Percentiles rank a stretch among this genome's conserved stretches.
Conservation (phyloP, 768 basidiomycete genomes). For the Symmetrospora coprosmae region DNA sequence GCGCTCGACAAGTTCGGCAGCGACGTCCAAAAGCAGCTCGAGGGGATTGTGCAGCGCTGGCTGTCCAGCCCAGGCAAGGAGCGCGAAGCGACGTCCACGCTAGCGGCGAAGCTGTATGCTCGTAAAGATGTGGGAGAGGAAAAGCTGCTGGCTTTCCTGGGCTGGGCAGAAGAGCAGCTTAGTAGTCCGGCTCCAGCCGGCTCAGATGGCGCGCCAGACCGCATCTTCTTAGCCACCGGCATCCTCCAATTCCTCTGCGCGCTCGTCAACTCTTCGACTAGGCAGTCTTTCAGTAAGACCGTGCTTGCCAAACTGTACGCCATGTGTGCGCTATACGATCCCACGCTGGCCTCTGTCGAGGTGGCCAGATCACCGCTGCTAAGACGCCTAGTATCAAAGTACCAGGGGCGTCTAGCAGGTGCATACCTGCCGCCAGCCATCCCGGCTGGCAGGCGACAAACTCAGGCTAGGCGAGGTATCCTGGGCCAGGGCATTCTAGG, state of each 20-base stretch:
- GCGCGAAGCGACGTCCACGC: constrained; percentile 61
- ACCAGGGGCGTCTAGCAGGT: constrained; percentile 50
- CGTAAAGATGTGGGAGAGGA: constrained; percentile 44
- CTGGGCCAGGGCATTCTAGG: too few species aligned
- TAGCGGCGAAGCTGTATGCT: constrained; percentile 68
- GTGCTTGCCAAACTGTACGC: constrained; percentile 38
- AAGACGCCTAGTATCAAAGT: constrained; percentile 55
- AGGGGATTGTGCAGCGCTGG: constrained; percentile 48
- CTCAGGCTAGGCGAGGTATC: too few species aligned
- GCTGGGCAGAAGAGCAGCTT: constrained; percentile 8
- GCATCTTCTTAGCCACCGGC: constrained; percentile 43
- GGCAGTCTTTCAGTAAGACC: neutral
- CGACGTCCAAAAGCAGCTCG: constrained; percentile 47
- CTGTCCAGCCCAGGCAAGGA: constrained; percentile 64
- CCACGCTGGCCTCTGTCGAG: neutral
- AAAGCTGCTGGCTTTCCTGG: constrained; percentile 25
- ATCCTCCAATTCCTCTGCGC: constrained; percentile 56
- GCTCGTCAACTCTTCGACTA: constrained; percentile 44
- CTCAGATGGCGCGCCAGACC: neutral
- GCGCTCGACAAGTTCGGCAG: constrained; percentile 46
- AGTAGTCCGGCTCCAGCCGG: too few species aligned
- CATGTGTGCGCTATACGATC: constrained; percentile 36
- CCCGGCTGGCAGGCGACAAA: too few species aligned
- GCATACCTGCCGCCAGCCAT: constrained; percentile 49
- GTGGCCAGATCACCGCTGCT: constrained; percentile 41